Evolutionary conservation across 2,329 filamentous ascomycete species (phyloP), one percentile per base, ranked within the genome.

Genomic region (Exophiala viscosa): DNA sequence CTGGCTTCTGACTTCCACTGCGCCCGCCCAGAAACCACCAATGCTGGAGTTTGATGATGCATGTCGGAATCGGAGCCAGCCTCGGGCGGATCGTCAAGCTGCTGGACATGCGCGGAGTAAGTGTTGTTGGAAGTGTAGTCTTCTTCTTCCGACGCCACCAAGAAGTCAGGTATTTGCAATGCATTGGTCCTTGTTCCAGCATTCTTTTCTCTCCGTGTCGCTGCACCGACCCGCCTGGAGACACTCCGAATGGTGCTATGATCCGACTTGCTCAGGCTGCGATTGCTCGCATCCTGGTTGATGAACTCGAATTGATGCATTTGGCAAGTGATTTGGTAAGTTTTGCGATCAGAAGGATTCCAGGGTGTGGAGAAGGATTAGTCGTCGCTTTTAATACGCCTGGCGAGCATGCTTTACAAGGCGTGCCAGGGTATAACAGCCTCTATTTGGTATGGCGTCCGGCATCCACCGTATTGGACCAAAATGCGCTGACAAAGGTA

Each of bases 241-340:
- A 55, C 34, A 14, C 41, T 48, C 34, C 52, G 52, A 28, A 55
- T 49, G n/a, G 45, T 48, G 11, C 52, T 44, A 18, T 48, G 52
- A 36, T 55, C 52, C 15, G 48, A 20, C 1, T 50, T 48, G 11
- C 47, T 55, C 48, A 55, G 35, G 14, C 31, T 36, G 36, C 39
- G 47, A 17, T 44, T 45, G 9, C 51, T 48, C 18, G 44, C 42
- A 33, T 32, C 40, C 8, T 50, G 48, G 31, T 51, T 34, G 48
- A 55, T 55, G 48, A 55, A 55, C 32, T 52, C 18, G 10, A 54
- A 33, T 42, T 42, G 40, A 28, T 42, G 3, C 6, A 13, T 42
- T 31, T 23, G 17, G 11, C 1, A 42, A 23, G 40, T 31, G 38
- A 28, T 28, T 28, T 5, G 23, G 32, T 31, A 36, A n/a, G n/a